Percentiles rank a stretch among this genome's conserved stretches.
Conservation (phyloP, 352 stramenopile genomes). For the Pythium rishiriense region DNA sequence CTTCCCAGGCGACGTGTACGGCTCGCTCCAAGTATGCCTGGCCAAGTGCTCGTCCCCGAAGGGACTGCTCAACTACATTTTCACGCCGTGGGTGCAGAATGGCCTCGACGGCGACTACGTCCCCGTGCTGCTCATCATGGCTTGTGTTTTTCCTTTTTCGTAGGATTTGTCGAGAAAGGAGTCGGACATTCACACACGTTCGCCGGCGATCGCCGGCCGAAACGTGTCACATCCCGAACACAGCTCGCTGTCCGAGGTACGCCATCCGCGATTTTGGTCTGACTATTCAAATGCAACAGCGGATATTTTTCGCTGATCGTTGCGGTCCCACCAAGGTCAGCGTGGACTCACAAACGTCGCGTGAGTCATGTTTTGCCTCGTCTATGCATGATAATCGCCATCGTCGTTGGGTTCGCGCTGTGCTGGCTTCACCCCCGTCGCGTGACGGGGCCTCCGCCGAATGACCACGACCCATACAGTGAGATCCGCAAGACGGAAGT, state of each 20-base stretch:
- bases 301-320: too few relatives aligned
- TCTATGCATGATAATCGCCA: background rate
- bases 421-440: too few relatives aligned
- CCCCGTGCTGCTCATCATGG: constrained; percentile 49
- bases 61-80: constrained; percentile 67
- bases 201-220: background rate
- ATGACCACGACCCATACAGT: too few relatives aligned
- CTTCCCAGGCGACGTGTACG: constrained; percentile 71
- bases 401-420: too few relatives aligned
- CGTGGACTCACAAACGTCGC: background rate
- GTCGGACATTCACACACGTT: background rate
- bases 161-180: constrained; percentile 38
- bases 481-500: too few relatives aligned
- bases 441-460: too few relatives aligned
- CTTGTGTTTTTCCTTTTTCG: constrained; percentile 59
- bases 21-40: constrained; percentile 74
- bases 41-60: constrained; percentile 61
- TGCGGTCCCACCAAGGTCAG: too few relatives aligned
- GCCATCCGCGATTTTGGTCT: too few relatives aligned
- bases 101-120: constrained; percentile 72
- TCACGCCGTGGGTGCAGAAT: constrained; percentile 69
- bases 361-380: background rate
- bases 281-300: too few relatives aligned
- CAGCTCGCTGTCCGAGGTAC: too few relatives aligned
- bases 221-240: background rate